A percentile compares a stretch with the other conserved stretches of the same genome.
These are phyloP conservation scores for Pyrenophora tritici-repentis DNA, from an alignment of 2,329 filamentous ascomycete genomes.

Conservation along the genomic window DNA sequence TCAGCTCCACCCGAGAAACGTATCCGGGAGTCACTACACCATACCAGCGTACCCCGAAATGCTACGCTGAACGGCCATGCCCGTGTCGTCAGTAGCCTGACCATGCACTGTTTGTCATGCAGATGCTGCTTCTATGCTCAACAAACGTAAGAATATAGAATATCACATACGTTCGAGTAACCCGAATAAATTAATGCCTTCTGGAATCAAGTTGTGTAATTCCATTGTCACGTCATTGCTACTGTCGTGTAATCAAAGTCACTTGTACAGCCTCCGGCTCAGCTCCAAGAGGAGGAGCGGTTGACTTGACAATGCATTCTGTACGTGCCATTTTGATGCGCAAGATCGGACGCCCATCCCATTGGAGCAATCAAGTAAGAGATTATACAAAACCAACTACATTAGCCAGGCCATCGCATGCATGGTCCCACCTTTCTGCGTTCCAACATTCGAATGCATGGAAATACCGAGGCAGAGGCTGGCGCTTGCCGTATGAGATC, in stretches of 20 bases:
- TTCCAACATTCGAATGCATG: not conserved
- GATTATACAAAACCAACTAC: too few species aligned
- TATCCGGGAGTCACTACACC: not conserved
- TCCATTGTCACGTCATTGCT: not conserved
- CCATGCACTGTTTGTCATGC: not conserved
- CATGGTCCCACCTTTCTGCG: not conserved
- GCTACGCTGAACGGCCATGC: not conserved
- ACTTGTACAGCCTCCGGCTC: slow-evolving; percentile 4
- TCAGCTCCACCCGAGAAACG: not conserved
- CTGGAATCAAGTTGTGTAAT: not conserved
- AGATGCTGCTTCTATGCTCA: not conserved
- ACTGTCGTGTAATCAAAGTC: slow-evolving; percentile 14
- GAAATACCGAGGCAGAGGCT: not conserved
- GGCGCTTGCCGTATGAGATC: not conserved
- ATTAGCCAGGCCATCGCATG: too few species aligned
- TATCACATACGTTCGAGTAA: not conserved
- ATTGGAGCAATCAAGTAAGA: too few species aligned
- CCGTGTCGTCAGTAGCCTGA: not conserved
- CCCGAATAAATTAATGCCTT: not conserved
- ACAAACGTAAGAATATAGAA: not conserved
- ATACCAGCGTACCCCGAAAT: not conserved
- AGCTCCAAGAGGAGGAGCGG: slow-evolving; percentile 7
- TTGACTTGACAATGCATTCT: not conserved
- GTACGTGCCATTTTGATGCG: too few species aligned
- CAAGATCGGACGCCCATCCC: too few species aligned